A percentile compares a stretch with the other conserved stretches of the same genome.
These are phyloP conservation scores for Phallus indusiatus DNA, from an alignment of 768 basidiomycete genomes.

Conservation along the genomic window DNA sequence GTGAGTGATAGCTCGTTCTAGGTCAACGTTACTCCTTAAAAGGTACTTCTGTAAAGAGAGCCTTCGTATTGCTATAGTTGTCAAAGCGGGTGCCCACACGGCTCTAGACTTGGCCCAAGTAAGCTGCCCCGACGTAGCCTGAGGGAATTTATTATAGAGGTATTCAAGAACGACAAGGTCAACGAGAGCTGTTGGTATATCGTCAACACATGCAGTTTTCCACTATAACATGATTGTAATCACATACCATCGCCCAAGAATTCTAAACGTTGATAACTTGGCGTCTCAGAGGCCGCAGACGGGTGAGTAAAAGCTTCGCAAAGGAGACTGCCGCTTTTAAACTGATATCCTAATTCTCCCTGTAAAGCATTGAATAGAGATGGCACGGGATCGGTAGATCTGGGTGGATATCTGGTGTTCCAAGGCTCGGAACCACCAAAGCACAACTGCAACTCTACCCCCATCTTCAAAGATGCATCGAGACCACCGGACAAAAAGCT, in stretches of 20 bases:
- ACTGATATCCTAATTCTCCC: slow-evolving; percentile 58
- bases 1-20: slow-evolving; percentile 52
- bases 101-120: slow-evolving; percentile 60
- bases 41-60: slow-evolving; percentile 62
- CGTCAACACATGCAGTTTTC: background rate
- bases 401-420: slow-evolving; percentile 43
- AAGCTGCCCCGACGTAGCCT: slow-evolving; percentile 68
- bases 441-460: slow-evolving; percentile 54
- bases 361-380: slow-evolving; percentile 48
- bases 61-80: slow-evolving; percentile 54
- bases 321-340: slow-evolving; percentile 52
- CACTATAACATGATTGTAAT: background rate
- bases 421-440: slow-evolving; percentile 69
- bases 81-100: slow-evolving; percentile 66
- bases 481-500: slow-evolving; percentile 68
- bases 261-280: slow-evolving; percentile 80
- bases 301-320: slow-evolving; percentile 83
- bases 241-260: slow-evolving; percentile 81
- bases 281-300: slow-evolving; percentile 47
- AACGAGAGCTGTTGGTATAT: slow-evolving; percentile 42
- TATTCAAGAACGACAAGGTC: slow-evolving; percentile 65
- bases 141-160: slow-evolving; percentile 59
- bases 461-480: slow-evolving; percentile 52
- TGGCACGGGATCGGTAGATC: slow-evolving; percentile 26
- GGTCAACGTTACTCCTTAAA: slow-evolving; percentile 57